These are phyloP conservation scores for Bipolaris gigantea DNA, from an alignment of 2,329 filamentous ascomycete species.

Conservation along the genomic window DNA sequence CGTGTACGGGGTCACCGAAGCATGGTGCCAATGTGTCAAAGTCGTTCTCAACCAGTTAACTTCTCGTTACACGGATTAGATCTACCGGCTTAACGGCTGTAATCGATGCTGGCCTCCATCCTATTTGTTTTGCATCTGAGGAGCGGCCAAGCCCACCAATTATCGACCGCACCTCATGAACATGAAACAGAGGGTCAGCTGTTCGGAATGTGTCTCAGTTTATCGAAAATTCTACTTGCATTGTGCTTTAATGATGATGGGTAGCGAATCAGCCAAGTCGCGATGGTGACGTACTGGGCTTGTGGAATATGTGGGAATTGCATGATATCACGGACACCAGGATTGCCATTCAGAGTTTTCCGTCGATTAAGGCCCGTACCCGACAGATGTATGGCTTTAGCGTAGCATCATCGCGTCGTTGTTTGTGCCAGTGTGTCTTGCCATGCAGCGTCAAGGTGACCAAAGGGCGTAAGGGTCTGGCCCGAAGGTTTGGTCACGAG, in stretches of 20 bases:
- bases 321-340: not conserved
- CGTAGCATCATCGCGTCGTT: not conserved
- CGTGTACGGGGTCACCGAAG: not conserved
- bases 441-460: not conserved
- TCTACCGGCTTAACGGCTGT: not conserved
- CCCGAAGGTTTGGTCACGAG: not conserved
- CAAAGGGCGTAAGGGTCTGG: not conserved
- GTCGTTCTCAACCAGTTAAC: not conserved
- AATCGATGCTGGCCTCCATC: not conserved
- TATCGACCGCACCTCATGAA: not conserved
- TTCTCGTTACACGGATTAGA: not conserved
- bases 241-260: not conserved
- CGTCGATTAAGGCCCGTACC: not conserved
- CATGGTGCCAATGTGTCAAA: not conserved
- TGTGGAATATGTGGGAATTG: not conserved
- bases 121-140: not conserved
- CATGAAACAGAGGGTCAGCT: not conserved
- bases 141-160: not conserved
- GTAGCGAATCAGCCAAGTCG: not conserved
- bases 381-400: not conserved
- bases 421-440: not conserved
- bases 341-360: not conserved
- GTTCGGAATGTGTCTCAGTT: not conserved
- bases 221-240: not conserved
- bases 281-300: not conserved